Percentiles rank a stretch among this genome's conserved stretches.
phyloP scores from a whole-genome alignment of 306 rosid genomes.

The Dryas alaskensis region DNA sequence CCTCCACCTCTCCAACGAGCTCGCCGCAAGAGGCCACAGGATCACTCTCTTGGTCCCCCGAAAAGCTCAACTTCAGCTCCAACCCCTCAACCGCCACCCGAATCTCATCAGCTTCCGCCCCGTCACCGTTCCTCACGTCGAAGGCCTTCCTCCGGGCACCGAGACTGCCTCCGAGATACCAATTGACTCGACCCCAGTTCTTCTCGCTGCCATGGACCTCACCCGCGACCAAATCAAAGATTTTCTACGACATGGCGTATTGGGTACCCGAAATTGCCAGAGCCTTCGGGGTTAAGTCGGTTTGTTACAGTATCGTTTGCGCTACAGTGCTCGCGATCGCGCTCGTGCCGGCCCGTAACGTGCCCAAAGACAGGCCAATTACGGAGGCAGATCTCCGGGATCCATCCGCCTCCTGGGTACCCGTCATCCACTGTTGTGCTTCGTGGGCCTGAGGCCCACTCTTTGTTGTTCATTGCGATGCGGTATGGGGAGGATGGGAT shows the following conservation, averaged over 20 bases:
- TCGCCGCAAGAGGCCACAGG: conserved; percentile 45
- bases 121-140: conserved; percentile 36
- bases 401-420: conserved; percentile 42
- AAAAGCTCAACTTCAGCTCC: conserved; percentile 27
- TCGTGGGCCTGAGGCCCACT: conserved; percentile 29
- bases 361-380: conserved; percentile 24
- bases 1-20: conserved; percentile 45
- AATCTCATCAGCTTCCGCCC: conserved; percentile 40
- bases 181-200: conserved; percentile 5
- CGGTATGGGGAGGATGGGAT: conserved; percentile 47
- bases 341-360: conserved; percentile 27
- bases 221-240: conserved; percentile 30
- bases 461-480: conserved; percentile 23
- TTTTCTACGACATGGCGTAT: conserved; percentile 39
- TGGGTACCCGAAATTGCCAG: conserved; percentile 40
- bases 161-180: conserved; percentile 50
- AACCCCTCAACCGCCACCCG: conserved; percentile 32
- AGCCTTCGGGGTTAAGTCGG: conserved; percentile 22
- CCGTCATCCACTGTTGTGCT: conserved; percentile 50
- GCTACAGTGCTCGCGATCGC: conserved; percentile 33
- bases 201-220: conserved; percentile 35
- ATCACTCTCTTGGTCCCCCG: conserved; percentile 35
- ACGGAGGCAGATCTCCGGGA: conserved; percentile 38
- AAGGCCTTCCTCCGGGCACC: conserved; percentile 43
- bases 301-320: conserved; percentile 38